A percentile compares a stretch with the other conserved stretches of the same genome.
Conservation (phyloP, 257 asterid genomes). For the Solanum gandarillasii region DNA sequence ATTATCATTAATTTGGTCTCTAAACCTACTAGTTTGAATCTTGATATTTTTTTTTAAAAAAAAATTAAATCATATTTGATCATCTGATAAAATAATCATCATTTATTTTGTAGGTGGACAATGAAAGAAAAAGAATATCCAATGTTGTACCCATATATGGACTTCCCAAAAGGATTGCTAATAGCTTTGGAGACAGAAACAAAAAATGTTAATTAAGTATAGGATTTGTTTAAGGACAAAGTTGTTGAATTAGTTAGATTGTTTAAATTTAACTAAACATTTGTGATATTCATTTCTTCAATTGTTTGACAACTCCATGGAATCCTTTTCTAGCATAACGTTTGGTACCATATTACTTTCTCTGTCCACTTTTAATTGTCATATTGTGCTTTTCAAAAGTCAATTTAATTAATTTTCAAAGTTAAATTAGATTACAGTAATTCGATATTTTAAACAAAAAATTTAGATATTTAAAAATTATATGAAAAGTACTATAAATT, state of each 20-base stretch:
- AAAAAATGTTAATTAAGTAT: not conserved
- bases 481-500: too few relatives aligned
- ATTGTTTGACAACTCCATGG: not conserved
- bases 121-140: conserved; percentile 43
- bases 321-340: not conserved
- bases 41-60: not conserved
- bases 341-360: not conserved
- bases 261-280: too few relatives aligned
- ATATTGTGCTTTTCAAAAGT: too few relatives aligned
- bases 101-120: conserved; percentile 43
- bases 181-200: conserved; percentile 28
- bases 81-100: not conserved
- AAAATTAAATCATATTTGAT: not conserved
- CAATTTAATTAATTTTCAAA: too few relatives aligned
- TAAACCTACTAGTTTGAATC: not conserved
- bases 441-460: too few relatives aligned
- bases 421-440: too few relatives aligned
- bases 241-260: not conserved
- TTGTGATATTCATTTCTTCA: not conserved
- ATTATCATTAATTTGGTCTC: not conserved
- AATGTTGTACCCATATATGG: conserved; percentile 54
- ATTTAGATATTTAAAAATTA: too few relatives aligned
- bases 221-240: not conserved
- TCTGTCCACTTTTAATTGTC: too few relatives aligned
- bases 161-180: conserved; percentile 42